Evolutionary conservation across 2,329 filamentous ascomycete genomes (phyloP), one percentile per base, ranked within the genome.

Genomic region (Alternaria panax): DNA sequence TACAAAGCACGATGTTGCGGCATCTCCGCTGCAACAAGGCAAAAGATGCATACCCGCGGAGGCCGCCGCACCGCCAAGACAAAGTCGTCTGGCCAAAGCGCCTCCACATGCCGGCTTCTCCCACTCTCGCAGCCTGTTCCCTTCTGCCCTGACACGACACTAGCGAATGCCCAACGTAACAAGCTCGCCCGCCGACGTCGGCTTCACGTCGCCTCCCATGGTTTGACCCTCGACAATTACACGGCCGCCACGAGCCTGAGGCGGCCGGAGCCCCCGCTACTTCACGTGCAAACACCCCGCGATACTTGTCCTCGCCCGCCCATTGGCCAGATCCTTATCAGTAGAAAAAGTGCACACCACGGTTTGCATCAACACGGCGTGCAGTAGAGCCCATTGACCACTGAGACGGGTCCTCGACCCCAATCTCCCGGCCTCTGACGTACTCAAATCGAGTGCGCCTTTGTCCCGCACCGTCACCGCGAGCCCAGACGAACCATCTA

Each of bases 341-440:
- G 69, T 68, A 54, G 60, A 50, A 65, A 57, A 64, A 42, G 58
- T 63, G 67, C 47, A 76, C 73, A 76, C 71, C 68, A 77, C 65
- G 64, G 70, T 73, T 73, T 71, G 67, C 65, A 70, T 69, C 66
- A 61, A 64, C 45, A 63, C 59, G 55, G 63, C 63, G 52, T 36
- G 47, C 53, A 60, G 58, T 59, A 56, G 40, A 51, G 54, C 47
- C 68, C 57, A 64, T 67, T 60, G 68, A 65, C 74, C 73, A 74
- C 67, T 74, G 61, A 64, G 61, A 67, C 93, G 48, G 86, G 88
- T 77, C 87, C 65, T 90, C 92, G 92, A 96, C 83, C 54, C 48
- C 64, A 65, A 63, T 63, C 64, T 40, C 58, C 58, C 69, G 69
- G 91, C 75, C 84, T 96, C 47, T 90, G 90, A 82, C 88, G 89